Evolutionary conservation across 305 asterid species (phyloP).

Genomic region (Plantago lanceolata): DNA sequence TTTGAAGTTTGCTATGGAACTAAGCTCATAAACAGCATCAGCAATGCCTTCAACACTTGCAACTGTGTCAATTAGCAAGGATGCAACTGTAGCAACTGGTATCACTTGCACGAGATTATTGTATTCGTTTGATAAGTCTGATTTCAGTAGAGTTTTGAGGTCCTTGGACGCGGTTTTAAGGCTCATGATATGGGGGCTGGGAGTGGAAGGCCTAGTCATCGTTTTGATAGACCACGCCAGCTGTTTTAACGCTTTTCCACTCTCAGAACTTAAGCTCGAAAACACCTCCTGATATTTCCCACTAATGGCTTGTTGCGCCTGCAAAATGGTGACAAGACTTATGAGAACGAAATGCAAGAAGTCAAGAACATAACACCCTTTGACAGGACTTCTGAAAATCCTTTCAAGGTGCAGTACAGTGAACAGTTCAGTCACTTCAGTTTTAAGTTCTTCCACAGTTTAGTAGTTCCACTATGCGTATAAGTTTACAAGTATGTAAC

Average conservation of each 20-base stretch:
- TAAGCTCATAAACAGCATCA: slow-evolving; percentile 49
- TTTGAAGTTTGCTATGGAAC: slow-evolving; percentile 49
- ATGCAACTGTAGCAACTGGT: slow-evolving; percentile 50
- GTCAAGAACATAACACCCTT: too few relatives aligned
- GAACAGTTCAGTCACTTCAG: too few relatives aligned
- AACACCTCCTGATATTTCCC: slow-evolving; percentile 32
- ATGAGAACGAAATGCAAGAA: too few relatives aligned
- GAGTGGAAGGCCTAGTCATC: slow-evolving; percentile 44
- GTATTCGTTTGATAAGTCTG: slow-evolving; percentile 31
- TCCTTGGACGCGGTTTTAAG: slow-evolving; percentile 40
- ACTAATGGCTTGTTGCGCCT: slow-evolving; percentile 43
- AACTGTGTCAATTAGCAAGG: slow-evolving; percentile 51
- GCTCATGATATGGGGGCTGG: slow-evolving; percentile 34
- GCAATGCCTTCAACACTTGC: slow-evolving; percentile 43
- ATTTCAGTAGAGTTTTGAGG: slow-evolving; percentile 40
- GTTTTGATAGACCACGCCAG: slow-evolving; percentile 40
- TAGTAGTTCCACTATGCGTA: too few relatives aligned
- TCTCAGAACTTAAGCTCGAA: slow-evolving; percentile 46
- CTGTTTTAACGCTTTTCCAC: slow-evolving; percentile 55
- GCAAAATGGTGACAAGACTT: slow-evolving; percentile 4
- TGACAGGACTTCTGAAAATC: too few relatives aligned
- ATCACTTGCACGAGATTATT: slow-evolving; percentile 36
- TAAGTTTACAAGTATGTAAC: too few relatives aligned
- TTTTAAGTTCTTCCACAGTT: too few relatives aligned
- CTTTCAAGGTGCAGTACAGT: too few relatives aligned